A percentile compares a stretch with the other conserved stretches of the same genome.
These are phyloP conservation scores for Urochloa ruziziensis DNA, from an alignment of 176 grass and related monocot genomes.

Conservation along the genomic window DNA sequence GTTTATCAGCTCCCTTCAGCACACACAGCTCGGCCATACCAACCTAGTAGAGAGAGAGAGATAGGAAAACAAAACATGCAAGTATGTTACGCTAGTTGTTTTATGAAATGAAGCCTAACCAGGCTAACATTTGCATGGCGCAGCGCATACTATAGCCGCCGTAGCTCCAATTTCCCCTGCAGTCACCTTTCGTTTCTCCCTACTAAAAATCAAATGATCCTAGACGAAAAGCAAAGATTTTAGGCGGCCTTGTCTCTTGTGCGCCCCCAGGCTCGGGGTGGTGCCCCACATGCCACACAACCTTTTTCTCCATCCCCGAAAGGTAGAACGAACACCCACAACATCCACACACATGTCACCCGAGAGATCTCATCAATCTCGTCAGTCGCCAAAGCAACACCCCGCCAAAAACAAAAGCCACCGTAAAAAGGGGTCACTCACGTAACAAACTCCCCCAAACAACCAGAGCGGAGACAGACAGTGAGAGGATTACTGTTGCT, in stretches of 20 bases:
- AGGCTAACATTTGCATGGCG: not conserved
- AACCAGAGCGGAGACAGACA: too few relatives aligned
- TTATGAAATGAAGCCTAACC: constrained; percentile 9
- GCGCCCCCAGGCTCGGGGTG: not conserved
- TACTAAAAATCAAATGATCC: constrained; percentile 16
- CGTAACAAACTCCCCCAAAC: not conserved
- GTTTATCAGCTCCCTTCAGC: not conserved
- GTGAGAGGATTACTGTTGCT: not conserved
- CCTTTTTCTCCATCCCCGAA: constrained; percentile 12
- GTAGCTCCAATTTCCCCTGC: constrained; percentile 23
- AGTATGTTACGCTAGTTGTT: not conserved
- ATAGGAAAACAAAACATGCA: not conserved
- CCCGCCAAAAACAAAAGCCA: not conserved
- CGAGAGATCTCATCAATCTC: constrained; percentile 5
- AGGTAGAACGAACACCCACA: not conserved
- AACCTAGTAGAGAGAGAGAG: too few relatives aligned
- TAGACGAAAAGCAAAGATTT: constrained; percentile 10
- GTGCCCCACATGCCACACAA: not conserved
- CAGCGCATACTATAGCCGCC: not conserved
- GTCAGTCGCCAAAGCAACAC: constrained; percentile 10
- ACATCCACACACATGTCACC: not conserved
- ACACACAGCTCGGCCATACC: not conserved
- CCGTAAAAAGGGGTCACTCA: not conserved
- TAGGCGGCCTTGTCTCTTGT: constrained; percentile 44
- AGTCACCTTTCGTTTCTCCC: not conserved